phyloP scores from a whole-genome alignment of 768 basidiomycete species.

The Boletellus ananiceps region DNA sequence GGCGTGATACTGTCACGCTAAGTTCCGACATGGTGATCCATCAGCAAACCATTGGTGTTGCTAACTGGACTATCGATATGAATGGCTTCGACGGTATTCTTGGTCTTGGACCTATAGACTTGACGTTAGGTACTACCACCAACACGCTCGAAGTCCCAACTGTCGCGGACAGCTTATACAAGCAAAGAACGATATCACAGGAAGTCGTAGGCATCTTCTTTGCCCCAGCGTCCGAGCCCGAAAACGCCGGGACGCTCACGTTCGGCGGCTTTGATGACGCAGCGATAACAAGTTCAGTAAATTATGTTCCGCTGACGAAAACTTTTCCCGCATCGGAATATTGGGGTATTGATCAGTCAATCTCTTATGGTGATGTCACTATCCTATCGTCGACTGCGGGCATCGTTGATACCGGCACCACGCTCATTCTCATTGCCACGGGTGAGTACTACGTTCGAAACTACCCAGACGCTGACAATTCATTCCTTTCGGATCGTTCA shows the following conservation, averaged over 20 bases:
- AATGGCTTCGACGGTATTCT: conserved; percentile 40
- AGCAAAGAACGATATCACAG: conserved; percentile 23
- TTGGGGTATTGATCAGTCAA: conserved; percentile 33
- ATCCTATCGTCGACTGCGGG: conserved; percentile 28
- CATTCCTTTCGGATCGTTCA: not conserved
- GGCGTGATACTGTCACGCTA: conserved; percentile 12
- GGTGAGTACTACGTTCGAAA: conserved; percentile 4
- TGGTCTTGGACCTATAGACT: conserved; percentile 32
- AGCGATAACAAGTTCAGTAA: conserved; percentile 17
- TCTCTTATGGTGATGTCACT: conserved; percentile 22
- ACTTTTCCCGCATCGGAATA: conserved; percentile 21
- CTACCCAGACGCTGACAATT: not conserved
- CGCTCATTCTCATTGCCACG: conserved; percentile 25
- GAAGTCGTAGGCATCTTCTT: conserved; percentile 34
- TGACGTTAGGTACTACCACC: conserved; percentile 28
- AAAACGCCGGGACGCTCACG: conserved; percentile 20
- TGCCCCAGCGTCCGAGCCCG: conserved; percentile 19
- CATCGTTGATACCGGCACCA: no score
- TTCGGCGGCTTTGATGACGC: conserved; percentile 26
- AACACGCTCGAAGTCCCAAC: conserved; percentile 25
- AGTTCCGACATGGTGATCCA: conserved; percentile 1
- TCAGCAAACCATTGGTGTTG: conserved; percentile 36
- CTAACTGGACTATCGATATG: conserved; percentile 24
- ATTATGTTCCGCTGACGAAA: conserved; percentile 25
- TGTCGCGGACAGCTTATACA: conserved; percentile 33